phyloP scores from a whole-genome alignment of 192 early-diverging fungal species.

The Umbelopsis sp. region DNA sequence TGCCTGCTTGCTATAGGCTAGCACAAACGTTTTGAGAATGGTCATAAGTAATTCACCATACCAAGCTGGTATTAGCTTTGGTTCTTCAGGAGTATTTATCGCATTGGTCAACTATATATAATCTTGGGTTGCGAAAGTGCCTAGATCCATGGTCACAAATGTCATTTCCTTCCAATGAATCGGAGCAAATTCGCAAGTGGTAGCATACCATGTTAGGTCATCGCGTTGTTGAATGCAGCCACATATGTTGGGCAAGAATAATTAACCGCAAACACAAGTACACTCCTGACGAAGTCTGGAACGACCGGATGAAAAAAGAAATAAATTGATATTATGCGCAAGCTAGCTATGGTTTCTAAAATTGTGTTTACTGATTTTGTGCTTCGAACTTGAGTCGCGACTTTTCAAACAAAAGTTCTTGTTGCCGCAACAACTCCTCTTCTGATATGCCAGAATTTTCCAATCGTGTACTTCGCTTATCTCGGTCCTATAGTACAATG shows the following conservation, averaged over 20 bases:
- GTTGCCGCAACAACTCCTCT: slow-evolving; percentile 82
- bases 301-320: background rate
- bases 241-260: too few relatives aligned
- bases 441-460: slow-evolving; percentile 81
- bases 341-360: background rate
- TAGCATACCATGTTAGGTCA: too few relatives aligned
- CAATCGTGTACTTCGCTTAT: slow-evolving; percentile 72
- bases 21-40: background rate
- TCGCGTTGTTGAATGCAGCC: too few relatives aligned
- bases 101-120: too few relatives aligned
- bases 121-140: too few relatives aligned
- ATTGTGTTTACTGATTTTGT: slow-evolving; percentile 46
- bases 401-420: slow-evolving; percentile 89
- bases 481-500: slow-evolving; percentile 66
- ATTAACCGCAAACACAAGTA: background rate
- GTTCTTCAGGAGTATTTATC: background rate
- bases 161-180: too few relatives aligned
- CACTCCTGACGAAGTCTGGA: background rate
- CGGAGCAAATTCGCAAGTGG: too few relatives aligned
- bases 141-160: too few relatives aligned
- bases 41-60: background rate
- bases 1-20: background rate
- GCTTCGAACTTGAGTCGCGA: slow-evolving; percentile 73
- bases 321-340: slow-evolving; percentile 12
- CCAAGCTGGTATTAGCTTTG: background rate